Evolutionary conservation across 2,329 filamentous ascomycete genomes (phyloP).

Genomic region (Exophiala calicioides): DNA sequence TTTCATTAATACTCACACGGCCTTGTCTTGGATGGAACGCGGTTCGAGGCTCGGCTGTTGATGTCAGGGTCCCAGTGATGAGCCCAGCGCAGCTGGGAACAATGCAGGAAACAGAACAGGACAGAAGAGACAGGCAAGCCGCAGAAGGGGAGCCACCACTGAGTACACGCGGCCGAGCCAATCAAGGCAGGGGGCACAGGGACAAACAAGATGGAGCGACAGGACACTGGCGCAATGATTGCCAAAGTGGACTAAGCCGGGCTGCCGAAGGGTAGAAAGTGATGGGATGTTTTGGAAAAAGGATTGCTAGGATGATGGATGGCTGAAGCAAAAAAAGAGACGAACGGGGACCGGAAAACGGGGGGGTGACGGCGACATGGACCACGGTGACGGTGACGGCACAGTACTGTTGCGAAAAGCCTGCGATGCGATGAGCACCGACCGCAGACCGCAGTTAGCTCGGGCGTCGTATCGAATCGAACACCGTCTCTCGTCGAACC

Average conservation of each 20-base stretch:
- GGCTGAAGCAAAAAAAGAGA: conserved; percentile 19
- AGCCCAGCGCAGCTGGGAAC: too few species aligned
- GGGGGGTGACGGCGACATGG: conserved; percentile 2
- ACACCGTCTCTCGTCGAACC: not conserved
- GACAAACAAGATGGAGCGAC: conserved; percentile 24
- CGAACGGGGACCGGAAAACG: conserved; percentile 18
- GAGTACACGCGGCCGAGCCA: conserved; percentile 24
- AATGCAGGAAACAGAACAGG: conserved; percentile 16
- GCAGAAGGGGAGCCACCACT: conserved; percentile 28
- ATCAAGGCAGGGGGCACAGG: conserved; percentile 15
- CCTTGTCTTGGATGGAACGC: conserved; percentile 31
- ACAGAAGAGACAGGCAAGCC: conserved; percentile 28
- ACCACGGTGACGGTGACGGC: not conserved
- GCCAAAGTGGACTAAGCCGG: conserved; percentile 31
- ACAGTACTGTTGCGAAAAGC: not conserved
- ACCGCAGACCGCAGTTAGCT: not conserved
- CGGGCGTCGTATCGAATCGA: not conserved
- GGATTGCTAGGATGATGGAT: conserved; percentile 28
- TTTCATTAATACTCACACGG: conserved; percentile 23
- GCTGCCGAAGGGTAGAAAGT: conserved; percentile 26
- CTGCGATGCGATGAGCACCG: not conserved
- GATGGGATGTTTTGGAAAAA: conserved; percentile 30
- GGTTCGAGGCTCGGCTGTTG: conserved; percentile 31
- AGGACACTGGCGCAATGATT: conserved; percentile 27
- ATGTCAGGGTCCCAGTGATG: conserved; percentile 27